Evolutionary conservation across 805 yeast genomes (phyloP).

Genomic region (Hanseniaspora meyeri): DNA sequence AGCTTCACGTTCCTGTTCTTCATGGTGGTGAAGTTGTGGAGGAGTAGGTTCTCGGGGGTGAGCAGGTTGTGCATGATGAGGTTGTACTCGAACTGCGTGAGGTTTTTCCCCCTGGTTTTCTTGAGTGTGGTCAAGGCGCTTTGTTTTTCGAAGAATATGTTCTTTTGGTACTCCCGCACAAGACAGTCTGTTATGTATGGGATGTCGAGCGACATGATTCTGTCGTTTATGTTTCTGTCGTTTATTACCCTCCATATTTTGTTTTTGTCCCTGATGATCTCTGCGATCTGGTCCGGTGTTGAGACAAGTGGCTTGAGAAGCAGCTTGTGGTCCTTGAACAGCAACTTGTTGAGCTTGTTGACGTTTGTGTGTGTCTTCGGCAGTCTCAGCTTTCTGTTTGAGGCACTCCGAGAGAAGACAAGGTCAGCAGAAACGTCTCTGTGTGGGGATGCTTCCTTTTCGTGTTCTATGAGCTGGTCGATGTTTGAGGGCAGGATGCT

Average conservation of each 20-base stretch:
- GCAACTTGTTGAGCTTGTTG: neutral
- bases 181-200: neutral
- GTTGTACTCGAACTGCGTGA: slow-evolving; percentile 12
- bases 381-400: neutral
- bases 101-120: slow-evolving; percentile 7
- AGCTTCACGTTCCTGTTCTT: slow-evolving; percentile 7
- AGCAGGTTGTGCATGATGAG: neutral
- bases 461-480: neutral
- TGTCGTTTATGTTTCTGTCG: slow-evolving; percentile 4
- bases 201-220: slow-evolving; percentile 8
- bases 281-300: neutral
- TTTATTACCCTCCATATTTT: slow-evolving; percentile 8
- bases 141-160: neutral
- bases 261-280: neutral
- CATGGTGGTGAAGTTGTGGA: slow-evolving; percentile 7
- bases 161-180: neutral
- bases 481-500: slow-evolving; percentile 2
- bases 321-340: slow-evolving; percentile 8
- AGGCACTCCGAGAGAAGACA: neutral
- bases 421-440: slow-evolving; percentile 1
- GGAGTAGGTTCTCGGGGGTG: neutral
- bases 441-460: neutral
- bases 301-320: neutral
- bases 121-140: neutral
- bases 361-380: slow-evolving; percentile 5